Percentiles rank a stretch among this genome's conserved stretches.
These are phyloP conservation scores for Penicillium crustosum DNA, from an alignment of 2,329 filamentous ascomycete species.

Conservation along the genomic window DNA sequence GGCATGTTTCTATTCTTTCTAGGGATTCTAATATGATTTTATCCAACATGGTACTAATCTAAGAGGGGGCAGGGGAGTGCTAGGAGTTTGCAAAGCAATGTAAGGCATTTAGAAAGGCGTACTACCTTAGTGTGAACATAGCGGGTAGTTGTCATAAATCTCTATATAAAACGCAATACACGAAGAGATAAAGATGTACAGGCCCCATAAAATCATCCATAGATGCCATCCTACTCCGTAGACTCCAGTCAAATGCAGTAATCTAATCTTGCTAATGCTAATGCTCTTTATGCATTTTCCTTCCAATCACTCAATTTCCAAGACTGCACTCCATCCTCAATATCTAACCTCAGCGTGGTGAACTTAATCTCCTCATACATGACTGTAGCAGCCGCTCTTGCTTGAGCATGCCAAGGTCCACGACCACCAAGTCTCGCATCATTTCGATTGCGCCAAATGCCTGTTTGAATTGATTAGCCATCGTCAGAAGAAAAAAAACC, in stretches of 20 bases:
- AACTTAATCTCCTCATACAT: slow-evolving; percentile 66
- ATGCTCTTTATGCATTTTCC: slow-evolving; percentile 13
- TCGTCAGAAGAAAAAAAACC: background rate
- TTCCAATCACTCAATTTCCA: slow-evolving; percentile 66
- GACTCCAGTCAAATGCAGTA: background rate
- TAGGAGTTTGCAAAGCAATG: background rate
- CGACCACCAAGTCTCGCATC: slow-evolving; percentile 61
- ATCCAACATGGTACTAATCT: background rate
- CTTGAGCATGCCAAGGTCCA: slow-evolving; percentile 58
- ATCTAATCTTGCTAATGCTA: background rate
- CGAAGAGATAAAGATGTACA: background rate
- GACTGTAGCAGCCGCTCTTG: slow-evolving; percentile 49
- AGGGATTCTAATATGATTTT: background rate
- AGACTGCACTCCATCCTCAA: slow-evolving; percentile 62
- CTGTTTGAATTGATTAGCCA: slow-evolving; percentile 38
- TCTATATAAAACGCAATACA: background rate
- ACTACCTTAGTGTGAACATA: background rate
- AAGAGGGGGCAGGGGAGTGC: background rate
- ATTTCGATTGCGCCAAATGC: slow-evolving; percentile 63
- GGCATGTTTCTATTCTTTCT: background rate
- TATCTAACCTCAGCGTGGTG: slow-evolving; percentile 61
- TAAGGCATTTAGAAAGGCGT: background rate
- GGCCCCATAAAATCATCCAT: background rate
- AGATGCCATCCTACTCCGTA: background rate
- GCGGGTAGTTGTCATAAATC: background rate